Evolutionary conservation across 2,329 filamentous ascomycete genomes (phyloP).

Genomic region (Neodidymelliopsis sp.): DNA sequence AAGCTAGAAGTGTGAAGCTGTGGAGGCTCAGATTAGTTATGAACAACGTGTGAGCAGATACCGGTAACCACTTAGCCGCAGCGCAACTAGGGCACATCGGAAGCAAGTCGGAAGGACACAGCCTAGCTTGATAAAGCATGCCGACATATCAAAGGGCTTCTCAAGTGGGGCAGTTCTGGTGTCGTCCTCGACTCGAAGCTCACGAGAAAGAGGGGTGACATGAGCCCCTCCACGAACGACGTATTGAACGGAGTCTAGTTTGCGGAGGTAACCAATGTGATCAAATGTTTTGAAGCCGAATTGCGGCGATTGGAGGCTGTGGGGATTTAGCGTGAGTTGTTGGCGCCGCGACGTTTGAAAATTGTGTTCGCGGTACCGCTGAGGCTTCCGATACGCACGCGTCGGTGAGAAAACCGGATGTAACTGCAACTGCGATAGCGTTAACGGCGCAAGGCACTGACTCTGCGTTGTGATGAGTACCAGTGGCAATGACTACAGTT

Average conservation of each 20-base stretch:
- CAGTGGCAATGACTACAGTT: too few species aligned
- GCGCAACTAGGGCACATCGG: slow-evolving; percentile 23
- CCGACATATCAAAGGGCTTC: slow-evolving; percentile 22
- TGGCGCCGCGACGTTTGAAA: slow-evolving; percentile 22
- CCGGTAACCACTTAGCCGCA: slow-evolving; percentile 30
- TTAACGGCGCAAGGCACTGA: slow-evolving; percentile 23
- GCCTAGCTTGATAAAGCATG: slow-evolving; percentile 27
- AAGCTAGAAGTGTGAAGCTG: slow-evolving; percentile 11
- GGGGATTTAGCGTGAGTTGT: slow-evolving; percentile 18
- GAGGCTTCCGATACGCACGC: slow-evolving; percentile 12
- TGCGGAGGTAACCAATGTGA: slow-evolving; percentile 35
- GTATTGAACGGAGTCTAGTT: slow-evolving; percentile 25
- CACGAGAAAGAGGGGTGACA: slow-evolving; percentile 32
- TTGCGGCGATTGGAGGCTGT: slow-evolving; percentile 27
- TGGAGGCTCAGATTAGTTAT: slow-evolving; percentile 30
- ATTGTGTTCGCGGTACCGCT: slow-evolving; percentile 20
- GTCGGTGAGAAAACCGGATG: slow-evolving; percentile 30
- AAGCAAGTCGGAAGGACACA: slow-evolving; percentile 16
- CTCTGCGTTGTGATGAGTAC: background rate
- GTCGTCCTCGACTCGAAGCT: slow-evolving; percentile 23
- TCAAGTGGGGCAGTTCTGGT: slow-evolving; percentile 28
- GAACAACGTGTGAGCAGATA: slow-evolving; percentile 26
- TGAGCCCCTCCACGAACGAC: slow-evolving; percentile 21
- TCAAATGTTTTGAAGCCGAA: slow-evolving; percentile 23
- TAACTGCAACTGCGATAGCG: slow-evolving; percentile 26